Evolutionary conservation across 768 basidiomycete species (phyloP).

Genomic region (Termitomyces bulborhizus): DNA sequence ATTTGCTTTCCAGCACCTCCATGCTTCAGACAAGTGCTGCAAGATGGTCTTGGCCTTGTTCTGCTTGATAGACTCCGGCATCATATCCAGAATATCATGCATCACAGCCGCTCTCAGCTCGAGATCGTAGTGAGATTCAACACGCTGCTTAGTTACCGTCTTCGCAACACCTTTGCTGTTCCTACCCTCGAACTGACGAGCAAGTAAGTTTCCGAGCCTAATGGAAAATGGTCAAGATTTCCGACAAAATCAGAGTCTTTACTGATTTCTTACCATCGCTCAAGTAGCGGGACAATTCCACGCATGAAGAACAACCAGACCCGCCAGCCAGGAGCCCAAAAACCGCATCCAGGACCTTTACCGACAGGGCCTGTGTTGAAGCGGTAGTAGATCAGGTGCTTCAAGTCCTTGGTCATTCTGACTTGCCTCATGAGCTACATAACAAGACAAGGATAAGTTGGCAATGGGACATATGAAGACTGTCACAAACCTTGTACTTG

Average conservation of each 20-base stretch:
- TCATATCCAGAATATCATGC: conserved; percentile 99
- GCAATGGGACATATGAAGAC: neutral
- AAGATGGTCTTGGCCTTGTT: conserved; percentile 99
- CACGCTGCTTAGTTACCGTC: conserved; percentile 98
- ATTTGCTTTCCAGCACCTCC: conserved; percentile 97
- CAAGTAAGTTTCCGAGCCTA: conserved; percentile 91
- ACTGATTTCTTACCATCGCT: conserved; percentile 65
- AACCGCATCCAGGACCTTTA: conserved; percentile 97
- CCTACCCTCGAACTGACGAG: conserved; percentile 96
- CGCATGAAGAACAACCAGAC: conserved; percentile 99
- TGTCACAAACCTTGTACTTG: conserved; percentile 83
- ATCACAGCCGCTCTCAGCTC: conserved; percentile 97
- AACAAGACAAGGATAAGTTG: neutral
- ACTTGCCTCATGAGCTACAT: conserved; percentile 94
- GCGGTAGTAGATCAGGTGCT: conserved; percentile 96
- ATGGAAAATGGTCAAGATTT: neutral
- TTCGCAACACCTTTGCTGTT: conserved; percentile 96
- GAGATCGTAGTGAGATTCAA: conserved; percentile 97
- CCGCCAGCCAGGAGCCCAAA: conserved; percentile 99
- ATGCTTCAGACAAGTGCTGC: conserved; percentile 96
- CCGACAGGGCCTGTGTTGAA: conserved; percentile 99
- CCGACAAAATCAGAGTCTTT: neutral
- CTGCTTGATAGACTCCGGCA: conserved; percentile 99
- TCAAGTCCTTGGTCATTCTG: conserved; percentile 98
- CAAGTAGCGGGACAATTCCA: conserved; percentile 94